Base-by-base conservation (phyloP, 768 basidiomycete species). In the Phaffia tasmanica region DNA sequence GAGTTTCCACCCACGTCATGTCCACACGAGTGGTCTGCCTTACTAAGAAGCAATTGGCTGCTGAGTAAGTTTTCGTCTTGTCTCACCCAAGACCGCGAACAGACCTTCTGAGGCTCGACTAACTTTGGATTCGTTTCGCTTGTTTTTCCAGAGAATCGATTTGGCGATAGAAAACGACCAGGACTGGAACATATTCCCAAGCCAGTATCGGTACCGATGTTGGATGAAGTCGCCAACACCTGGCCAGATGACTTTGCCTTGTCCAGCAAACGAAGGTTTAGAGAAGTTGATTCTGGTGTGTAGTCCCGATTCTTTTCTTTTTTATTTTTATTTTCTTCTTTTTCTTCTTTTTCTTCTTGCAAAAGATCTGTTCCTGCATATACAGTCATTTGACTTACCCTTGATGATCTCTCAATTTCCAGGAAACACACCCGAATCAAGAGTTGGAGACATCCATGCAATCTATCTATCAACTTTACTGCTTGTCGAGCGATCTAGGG, bases 401-500 rank as follows among this genome's bases (percentile, higher is more conserved):
- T 42, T 4, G 35, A 5, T 42, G 6, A 5, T 11, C 35, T 42
- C 35, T 42, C 6, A 42, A 42, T 11, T 11, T 42, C 6, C 11
- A 42, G 35, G 11, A 4, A 7, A 25, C 49, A 9, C 57, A 59
- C 15, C 55, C 4, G 35, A 32, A 35, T 62, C 59, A 7, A 54
- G 66, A 29, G 47, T 57, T 18, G 66, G 66, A 7, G 66, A 67
- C 29, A 29, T 67, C 3, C 66, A 67, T 29, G 61, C 66, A 16
- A 19, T 47, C 29, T 69, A 63, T 62, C 62, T 69, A 5, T 62
- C 27, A 7, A 50, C 57, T 19, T 29, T 63, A 25, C 55, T 69
- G 18, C 62, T 63, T 32, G 50, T 63, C 50, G 67, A 69, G 47
- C 56, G 67, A 11, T 48, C 61, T n/a, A 32, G 67, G 11, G 67